phyloP scores from a whole-genome alignment of 164 flowering plant species.

The Brasenia schreberi region DNA sequence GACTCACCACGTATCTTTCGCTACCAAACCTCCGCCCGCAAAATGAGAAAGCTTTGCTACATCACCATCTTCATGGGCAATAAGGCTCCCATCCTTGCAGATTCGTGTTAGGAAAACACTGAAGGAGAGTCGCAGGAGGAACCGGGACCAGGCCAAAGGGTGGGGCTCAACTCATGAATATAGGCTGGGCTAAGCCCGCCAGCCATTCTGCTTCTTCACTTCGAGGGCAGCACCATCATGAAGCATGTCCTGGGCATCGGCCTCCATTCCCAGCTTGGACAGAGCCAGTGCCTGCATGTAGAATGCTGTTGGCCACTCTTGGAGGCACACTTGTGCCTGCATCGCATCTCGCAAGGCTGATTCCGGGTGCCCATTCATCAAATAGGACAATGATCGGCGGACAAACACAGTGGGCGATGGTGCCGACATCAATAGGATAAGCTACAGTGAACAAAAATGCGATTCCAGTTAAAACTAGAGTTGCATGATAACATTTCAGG shows the following conservation, averaged over 20 bases:
- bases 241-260: constrained; percentile 97
- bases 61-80: neutral
- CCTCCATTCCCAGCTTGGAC: constrained; percentile 94
- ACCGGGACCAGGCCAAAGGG: neutral
- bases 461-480: neutral
- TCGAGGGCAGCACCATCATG: constrained; percentile 89
- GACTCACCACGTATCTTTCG: neutral
- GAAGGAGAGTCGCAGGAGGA: neutral
- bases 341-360: constrained; percentile 86
- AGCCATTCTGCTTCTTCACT: constrained; percentile 67
- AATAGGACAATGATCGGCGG: constrained; percentile 68
- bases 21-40: neutral
- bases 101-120: neutral
- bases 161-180: neutral
- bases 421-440: constrained; percentile 74
- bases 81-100: neutral
- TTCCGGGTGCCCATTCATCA: constrained; percentile 76
- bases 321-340: constrained; percentile 95
- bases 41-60: neutral
- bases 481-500: neutral
- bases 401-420: constrained; percentile 86
- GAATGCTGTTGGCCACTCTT: constrained; percentile 98
- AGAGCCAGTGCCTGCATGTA: constrained; percentile 95
- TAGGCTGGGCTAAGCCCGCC: constrained; percentile 26
- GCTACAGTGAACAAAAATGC: constrained; percentile 22